Evolutionary conservation across 1,284 basidiomycete species (phyloP).

Genomic region (Sanghuangporus weigelae): DNA sequence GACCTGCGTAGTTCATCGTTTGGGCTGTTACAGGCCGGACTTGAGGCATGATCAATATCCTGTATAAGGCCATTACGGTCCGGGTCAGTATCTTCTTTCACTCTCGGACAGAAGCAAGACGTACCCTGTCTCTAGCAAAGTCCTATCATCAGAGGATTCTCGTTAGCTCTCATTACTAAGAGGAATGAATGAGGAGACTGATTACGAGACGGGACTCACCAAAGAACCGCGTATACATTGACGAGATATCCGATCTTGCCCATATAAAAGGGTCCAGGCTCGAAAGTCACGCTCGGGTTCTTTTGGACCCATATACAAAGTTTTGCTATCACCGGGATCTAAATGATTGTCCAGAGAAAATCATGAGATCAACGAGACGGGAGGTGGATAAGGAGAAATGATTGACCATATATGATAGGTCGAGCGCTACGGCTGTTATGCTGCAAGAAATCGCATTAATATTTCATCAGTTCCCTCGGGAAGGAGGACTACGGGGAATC

Average conservation of each 20-base stretch:
- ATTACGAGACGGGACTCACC: constrained; percentile 9
- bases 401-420: constrained; percentile 20
- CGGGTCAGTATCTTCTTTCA: background rate
- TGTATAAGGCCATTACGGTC: background rate
- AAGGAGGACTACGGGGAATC: background rate
- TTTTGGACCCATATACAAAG: constrained; percentile 16
- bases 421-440: constrained; percentile 22
- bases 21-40: constrained; percentile 20
- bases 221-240: constrained; percentile 21
- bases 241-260: constrained; percentile 20
- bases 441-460: background rate
- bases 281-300: constrained; percentile 14
- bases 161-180: background rate
- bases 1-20: constrained; percentile 24
- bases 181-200: background rate
- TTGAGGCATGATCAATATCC: constrained; percentile 23
- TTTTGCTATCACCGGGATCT: constrained; percentile 21
- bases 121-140: constrained; percentile 21
- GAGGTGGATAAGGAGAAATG: background rate
- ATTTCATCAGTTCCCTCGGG: background rate
- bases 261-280: constrained; percentile 21
- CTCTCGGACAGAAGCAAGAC: background rate
- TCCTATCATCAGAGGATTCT: constrained; percentile 11
- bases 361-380: background rate
- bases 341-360: background rate